These are phyloP conservation scores for Pseudoturritis turrita DNA, from an alignment of 345 rosid genomes.

Conservation along the genomic window DNA sequence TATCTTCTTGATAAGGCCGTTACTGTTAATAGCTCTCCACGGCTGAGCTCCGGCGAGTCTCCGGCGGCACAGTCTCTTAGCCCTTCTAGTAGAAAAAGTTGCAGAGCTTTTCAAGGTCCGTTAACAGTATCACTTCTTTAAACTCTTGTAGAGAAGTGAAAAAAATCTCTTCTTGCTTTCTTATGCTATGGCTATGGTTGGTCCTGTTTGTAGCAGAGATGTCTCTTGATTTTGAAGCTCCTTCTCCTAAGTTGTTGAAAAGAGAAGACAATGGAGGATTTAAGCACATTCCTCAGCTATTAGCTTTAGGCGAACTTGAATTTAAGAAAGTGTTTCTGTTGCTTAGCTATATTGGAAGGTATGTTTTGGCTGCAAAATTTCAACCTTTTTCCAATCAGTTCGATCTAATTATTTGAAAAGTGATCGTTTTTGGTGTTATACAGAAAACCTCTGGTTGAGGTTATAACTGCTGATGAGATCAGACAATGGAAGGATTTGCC, in stretches of 20 bases:
- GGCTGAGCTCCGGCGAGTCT: neutral
- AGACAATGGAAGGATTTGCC: slow-evolving; percentile 31
- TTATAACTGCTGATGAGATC: slow-evolving; percentile 35
- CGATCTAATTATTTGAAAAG: neutral
- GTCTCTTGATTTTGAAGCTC: neutral
- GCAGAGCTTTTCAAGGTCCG: neutral
- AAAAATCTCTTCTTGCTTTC: neutral
- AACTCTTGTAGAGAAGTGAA: no score
- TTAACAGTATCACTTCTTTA: no score
- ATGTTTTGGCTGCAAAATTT: slow-evolving; percentile 6
- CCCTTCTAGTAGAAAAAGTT: neutral
- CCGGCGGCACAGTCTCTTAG: neutral
- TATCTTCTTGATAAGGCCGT: neutral
- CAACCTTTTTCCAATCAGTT: neutral
- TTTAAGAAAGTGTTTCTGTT: slow-evolving; percentile 52
- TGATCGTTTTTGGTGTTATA: neutral
- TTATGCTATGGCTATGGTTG: no score
- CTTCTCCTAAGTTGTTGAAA: neutral
- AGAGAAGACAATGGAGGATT: neutral
- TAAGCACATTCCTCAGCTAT: slow-evolving; percentile 20
- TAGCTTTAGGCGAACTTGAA: slow-evolving; percentile 55
- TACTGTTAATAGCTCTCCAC: neutral
- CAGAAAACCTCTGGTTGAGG: slow-evolving; percentile 38
- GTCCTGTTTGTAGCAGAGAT: neutral
- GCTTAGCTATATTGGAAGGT: slow-evolving; percentile 50